These are phyloP conservation scores for Hyaloscypha variabilis DNA, from an alignment of 495 filamentous ascomycete genomes.

Conservation along the genomic window DNA sequence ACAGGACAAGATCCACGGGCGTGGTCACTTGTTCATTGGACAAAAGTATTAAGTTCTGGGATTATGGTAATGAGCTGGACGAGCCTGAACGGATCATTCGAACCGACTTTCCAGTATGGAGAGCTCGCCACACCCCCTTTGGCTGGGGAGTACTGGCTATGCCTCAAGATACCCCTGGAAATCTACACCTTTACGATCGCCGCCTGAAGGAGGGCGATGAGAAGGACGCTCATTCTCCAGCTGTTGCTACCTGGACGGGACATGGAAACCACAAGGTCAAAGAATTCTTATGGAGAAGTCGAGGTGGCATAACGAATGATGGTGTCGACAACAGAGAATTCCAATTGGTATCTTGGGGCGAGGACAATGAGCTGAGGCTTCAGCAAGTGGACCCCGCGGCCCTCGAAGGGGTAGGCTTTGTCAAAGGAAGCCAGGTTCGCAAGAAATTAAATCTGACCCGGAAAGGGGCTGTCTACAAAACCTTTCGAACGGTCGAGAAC, in stretches of 20 bases:
- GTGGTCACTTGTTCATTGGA: conserved; percentile 90
- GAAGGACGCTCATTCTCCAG: conserved; percentile 22
- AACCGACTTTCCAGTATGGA: conserved; percentile 87
- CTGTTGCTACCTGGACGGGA: conserved; percentile 62
- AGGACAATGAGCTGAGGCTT: conserved; percentile 79
- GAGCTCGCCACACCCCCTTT: conserved; percentile 93
- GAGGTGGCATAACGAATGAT: conserved; percentile 69
- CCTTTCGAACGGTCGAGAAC: conserved; percentile 66
- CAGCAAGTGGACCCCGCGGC: conserved; percentile 70
- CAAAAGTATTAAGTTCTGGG: conserved; percentile 93
- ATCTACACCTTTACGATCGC: conserved; percentile 81
- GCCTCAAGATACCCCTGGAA: conserved; percentile 84
- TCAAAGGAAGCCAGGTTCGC: conserved; percentile 65
- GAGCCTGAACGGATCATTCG: conserved; percentile 72
- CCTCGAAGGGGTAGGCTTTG: conserved; percentile 74
- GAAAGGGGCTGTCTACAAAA: conserved; percentile 82
- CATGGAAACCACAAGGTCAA: conserved; percentile 84
- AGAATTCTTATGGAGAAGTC: conserved; percentile 89
- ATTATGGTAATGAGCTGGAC: conserved; percentile 66
- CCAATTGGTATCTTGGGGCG: conserved; percentile 91
- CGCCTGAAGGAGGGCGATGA: conserved; percentile 18
- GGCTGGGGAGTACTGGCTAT: conserved; percentile 86
- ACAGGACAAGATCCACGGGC: conserved; percentile 68
- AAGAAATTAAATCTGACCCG: conserved; percentile 76
- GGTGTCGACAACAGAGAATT: conserved; percentile 88